A percentile compares a stretch with the other conserved stretches of the same genome.
Evolutionary conservation across 352 stramenopile genomes (phyloP).

Genomic region (Phytophthora chlamydospora): DNA sequence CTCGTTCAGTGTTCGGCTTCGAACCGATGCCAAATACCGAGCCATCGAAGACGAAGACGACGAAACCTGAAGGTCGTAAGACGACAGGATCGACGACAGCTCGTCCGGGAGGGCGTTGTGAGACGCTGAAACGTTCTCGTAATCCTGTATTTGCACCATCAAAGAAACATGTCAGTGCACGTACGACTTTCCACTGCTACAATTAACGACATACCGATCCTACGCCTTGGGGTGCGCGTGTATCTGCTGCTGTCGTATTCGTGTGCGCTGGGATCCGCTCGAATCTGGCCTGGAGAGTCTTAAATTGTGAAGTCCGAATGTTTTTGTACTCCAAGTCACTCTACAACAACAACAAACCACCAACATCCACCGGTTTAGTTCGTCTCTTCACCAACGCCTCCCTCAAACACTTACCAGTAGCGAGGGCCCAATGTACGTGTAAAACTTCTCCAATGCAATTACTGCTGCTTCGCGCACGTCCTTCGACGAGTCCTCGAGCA

Average conservation of each 20-base stretch:
- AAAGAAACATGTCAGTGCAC: neutral
- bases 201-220: slow-evolving; percentile 18
- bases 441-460: slow-evolving; percentile 73
- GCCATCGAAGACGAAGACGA: slow-evolving; percentile 64
- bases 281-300: slow-evolving; percentile 71
- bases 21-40: slow-evolving; percentile 56
- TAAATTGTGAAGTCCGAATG: slow-evolving; percentile 79
- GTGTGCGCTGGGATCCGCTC: slow-evolving; percentile 21
- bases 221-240: slow-evolving; percentile 1
- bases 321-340: slow-evolving; percentile 74
- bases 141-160: slow-evolving; percentile 7
- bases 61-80: slow-evolving; percentile 47
- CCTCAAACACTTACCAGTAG: slow-evolving; percentile 55
- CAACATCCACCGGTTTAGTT: slow-evolving; percentile 10
- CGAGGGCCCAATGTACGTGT: slow-evolving; percentile 65
- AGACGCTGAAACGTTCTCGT: neutral
- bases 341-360: slow-evolving; percentile 31
- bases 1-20: slow-evolving; percentile 46
- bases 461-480: slow-evolving; percentile 83
- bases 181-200: neutral
- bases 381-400: neutral
- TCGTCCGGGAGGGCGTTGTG: slow-evolving; percentile 22
- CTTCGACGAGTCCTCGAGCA: slow-evolving; percentile 85
- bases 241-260: neutral
- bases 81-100: slow-evolving; percentile 54